These are phyloP conservation scores for Geranomyces variabilis DNA, from an alignment of 192 early-diverging fungal genomes.

Conservation along the genomic window DNA sequence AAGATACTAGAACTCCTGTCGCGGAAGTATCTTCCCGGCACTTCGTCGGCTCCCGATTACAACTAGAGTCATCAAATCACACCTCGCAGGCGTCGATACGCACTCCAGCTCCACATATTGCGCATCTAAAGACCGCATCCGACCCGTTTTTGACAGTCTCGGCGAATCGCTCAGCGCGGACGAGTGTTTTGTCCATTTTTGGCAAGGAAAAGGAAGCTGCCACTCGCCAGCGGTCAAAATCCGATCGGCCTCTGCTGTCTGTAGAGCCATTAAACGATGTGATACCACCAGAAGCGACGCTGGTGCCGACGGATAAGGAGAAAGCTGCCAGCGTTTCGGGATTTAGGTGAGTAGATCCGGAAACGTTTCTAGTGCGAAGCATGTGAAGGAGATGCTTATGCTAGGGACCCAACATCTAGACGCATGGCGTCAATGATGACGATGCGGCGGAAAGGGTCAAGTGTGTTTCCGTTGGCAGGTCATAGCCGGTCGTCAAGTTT, in stretches of 20 bases:
- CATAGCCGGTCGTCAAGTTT: not conserved
- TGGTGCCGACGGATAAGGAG: not conserved
- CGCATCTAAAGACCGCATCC: constrained; percentile 2
- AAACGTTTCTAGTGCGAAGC: not conserved
- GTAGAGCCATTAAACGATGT: not conserved
- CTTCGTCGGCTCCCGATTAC: too few relatives aligned
- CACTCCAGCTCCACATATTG: not conserved
- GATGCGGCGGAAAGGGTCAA: constrained; percentile 3
- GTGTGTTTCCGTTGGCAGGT: not conserved
- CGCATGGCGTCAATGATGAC: constrained; percentile 11
- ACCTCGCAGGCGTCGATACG: not conserved
- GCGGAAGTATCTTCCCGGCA: too few relatives aligned
- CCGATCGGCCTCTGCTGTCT: not conserved
- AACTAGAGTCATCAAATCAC: not conserved
- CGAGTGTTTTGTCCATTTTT: constrained; percentile 1
- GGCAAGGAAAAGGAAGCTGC: not conserved
- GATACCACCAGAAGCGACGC: not conserved
- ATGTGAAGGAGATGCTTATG: not conserved
- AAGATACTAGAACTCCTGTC: not conserved
- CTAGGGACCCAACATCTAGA: too few relatives aligned
- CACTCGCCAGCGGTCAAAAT: not conserved
- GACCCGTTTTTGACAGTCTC: constrained; percentile 6
- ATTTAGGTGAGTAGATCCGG: not conserved
- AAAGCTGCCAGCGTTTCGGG: constrained; percentile 4
- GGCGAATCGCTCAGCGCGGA: not conserved